Evolutionary conservation across 139 green algal species (phyloP), one percentile per base, ranked within the genome.

Genomic region (Chlorella sp.): DNA sequence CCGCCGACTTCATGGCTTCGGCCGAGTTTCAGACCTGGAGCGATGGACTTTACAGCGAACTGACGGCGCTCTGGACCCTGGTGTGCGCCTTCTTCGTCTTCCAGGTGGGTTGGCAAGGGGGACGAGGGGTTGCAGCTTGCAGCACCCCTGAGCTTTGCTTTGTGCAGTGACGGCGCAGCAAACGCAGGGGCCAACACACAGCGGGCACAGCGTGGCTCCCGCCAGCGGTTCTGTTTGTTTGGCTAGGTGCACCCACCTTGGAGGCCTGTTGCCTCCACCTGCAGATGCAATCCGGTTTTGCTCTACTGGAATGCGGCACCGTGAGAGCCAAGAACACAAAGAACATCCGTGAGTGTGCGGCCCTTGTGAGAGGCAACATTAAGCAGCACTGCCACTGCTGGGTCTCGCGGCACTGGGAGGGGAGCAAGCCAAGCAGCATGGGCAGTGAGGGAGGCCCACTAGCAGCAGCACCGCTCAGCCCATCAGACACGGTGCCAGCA

Each of bases 61-160:
- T 84, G 2, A 84, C 79, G 16, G 34, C 40, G 22, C 40, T 84
- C 16, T 84, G 91, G 91, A 64, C 94, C 24, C 89, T 96, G 32
- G 81, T 93, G 36, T 94, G 90, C 76, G 92, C 93, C 85, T 93
- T 89, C 42, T 78, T 95, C 30, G 91, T 94, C 15, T 93, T 96
- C 66, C 79, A 84, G 79, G 79, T 84, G 15, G 28, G 75, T 81
- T 4, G 15, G 36, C 48, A n/a, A 80, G 73, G 28, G 36, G 73
- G 18, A 14, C 15, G 28, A 37, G 26, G 15, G 36, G 73, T 24
- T 39, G 73, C 73, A 80, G 2, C 19, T 4, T 5, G 64, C 64
- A 30, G 21, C 64, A 71, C 24, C 21, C 64, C 22, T 68, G 60
- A n/a, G n/a, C 18, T 68, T 71, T 71, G 64, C 64, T 71, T 28